These are phyloP conservation scores for Apiospora kogelbergensis DNA, from an alignment of 2,329 filamentous ascomycete species.

Conservation along the genomic window DNA sequence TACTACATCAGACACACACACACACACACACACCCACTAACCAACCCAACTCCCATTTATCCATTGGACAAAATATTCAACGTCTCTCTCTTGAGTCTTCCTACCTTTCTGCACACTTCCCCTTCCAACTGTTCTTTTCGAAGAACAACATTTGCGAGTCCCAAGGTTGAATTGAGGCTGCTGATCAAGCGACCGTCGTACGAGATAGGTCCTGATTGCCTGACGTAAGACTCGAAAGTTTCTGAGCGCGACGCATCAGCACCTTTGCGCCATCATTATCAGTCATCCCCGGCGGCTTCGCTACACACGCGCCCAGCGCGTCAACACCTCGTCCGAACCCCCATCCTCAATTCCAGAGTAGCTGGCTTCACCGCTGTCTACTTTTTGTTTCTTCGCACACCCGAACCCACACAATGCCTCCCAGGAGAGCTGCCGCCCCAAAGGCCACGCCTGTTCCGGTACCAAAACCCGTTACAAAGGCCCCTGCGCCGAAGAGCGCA, in stretches of 20 bases:
- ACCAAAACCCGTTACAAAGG: conserved; percentile 15
- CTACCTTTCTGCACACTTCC: not conserved
- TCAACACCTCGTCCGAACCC: not conserved
- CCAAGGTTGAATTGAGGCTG: not conserved
- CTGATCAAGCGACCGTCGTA: not conserved
- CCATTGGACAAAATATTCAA: not conserved
- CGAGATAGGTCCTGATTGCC: not conserved
- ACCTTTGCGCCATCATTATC: not conserved
- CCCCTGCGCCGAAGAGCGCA: conserved; percentile 15
- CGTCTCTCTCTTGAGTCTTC: not conserved
- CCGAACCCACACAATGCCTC: conserved; percentile 13
- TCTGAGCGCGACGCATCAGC: not conserved
- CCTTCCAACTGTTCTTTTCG: not conserved
- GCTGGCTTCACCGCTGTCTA: not conserved
- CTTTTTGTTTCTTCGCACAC: not conserved
- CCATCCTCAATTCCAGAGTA: not conserved
- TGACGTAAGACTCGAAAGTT: conserved; percentile 7
- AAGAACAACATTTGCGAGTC: not conserved
- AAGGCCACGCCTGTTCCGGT: conserved; percentile 18
- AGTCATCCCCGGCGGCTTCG: not conserved
- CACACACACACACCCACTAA: not conserved
- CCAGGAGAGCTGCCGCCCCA: conserved; percentile 16
- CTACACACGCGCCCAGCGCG: not conserved
- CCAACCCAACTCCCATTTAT: not conserved
- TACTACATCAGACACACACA: not conserved